Evolutionary conservation across 805 yeast species (phyloP), one percentile per base, ranked within the genome.

Genomic region (Ogataea degrootiae): DNA sequence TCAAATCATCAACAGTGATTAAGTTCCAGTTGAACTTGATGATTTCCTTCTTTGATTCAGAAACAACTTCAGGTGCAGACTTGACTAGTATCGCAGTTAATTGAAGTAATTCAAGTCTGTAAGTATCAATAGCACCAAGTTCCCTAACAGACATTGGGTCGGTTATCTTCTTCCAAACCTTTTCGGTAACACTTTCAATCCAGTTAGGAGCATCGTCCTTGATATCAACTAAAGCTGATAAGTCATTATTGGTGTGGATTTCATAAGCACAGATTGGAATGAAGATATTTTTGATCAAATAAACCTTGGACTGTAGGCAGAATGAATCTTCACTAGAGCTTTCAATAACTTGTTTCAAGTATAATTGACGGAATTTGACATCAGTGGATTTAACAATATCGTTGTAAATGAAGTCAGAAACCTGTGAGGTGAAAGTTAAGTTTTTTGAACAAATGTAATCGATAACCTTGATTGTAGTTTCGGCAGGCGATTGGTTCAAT

Each of bases 11-110:
- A 33, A 91, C 70, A 56, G 88, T 88, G 60, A 94, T 84, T 58
- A 83, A 87, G 55, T 87, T 87, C 99, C 99, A 94, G 56, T 90
- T 86, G 68, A 90, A 94, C 63, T 88, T 89, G 64, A 94, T 88
- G 39, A 94, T 80, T 56, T 90, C 96, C 60, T 89, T 92, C 39
- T 87, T 74, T 54, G 78, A 74, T 15, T 80, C 85, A 7, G 76
- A 69, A 23, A 88, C 74, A 11, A 73, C 66, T 0, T 69, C 64
- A 0, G 96, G 82, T 1, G 87, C 82, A 66, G 81, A 78, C 59
- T 83, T 82, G 23, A 90, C 78, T 39, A 94, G 68, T 39, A 85
- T 67, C 0, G 96, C 82, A 0, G 98, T 85, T 61, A 90, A 65
- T 55, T 91, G 96, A 21, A 94, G 71, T 8, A 92, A 69, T 49